Evolutionary conservation across 495 filamentous ascomycete genomes (phyloP).

Genomic region (Amphirosellinia nigrospora): DNA sequence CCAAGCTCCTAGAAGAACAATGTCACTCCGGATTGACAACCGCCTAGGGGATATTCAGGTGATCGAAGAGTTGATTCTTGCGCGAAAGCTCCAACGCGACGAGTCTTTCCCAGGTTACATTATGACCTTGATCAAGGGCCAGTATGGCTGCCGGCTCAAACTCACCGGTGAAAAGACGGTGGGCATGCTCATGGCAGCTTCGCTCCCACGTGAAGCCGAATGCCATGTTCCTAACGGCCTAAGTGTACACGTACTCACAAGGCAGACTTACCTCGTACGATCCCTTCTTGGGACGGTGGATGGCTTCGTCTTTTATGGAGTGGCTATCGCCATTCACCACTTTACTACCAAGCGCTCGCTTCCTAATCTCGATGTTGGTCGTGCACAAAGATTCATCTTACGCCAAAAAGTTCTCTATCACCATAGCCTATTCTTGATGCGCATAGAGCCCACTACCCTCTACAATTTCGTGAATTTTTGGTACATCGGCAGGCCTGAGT

Average conservation of each 20-base stretch:
- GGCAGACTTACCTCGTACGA: conserved; percentile 36
- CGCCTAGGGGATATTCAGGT: conserved; percentile 31
- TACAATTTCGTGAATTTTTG: conserved; percentile 38
- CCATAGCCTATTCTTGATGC: conserved; percentile 36
- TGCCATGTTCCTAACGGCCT: conserved; percentile 34
- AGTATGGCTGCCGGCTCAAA: conserved; percentile 30
- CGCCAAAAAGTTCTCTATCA: conserved; percentile 29
- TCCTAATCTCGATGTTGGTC: conserved; percentile 28
- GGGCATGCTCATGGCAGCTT: conserved; percentile 25
- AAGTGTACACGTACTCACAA: conserved; percentile 43
- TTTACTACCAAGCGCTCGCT: conserved; percentile 23
- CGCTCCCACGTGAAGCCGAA: conserved; percentile 26
- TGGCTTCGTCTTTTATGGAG: conserved; percentile 36
- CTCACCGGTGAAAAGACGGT: background rate
- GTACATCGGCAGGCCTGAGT: conserved; percentile 43
- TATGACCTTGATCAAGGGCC: too few relatives aligned
- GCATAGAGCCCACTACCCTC: conserved; percentile 42
- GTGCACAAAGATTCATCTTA: conserved; percentile 33
- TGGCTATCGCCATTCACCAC: conserved; percentile 29
- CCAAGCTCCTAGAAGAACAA: conserved; percentile 37
- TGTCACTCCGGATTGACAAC: conserved; percentile 28
- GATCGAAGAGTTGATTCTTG: conserved; percentile 34
- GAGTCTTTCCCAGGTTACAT: too few relatives aligned
- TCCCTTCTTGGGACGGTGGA: conserved; percentile 40
- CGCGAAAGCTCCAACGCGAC: conserved; percentile 26